Conservation (phyloP, 2,329 filamentous ascomycete species). For the Diatrype stigma region DNA sequence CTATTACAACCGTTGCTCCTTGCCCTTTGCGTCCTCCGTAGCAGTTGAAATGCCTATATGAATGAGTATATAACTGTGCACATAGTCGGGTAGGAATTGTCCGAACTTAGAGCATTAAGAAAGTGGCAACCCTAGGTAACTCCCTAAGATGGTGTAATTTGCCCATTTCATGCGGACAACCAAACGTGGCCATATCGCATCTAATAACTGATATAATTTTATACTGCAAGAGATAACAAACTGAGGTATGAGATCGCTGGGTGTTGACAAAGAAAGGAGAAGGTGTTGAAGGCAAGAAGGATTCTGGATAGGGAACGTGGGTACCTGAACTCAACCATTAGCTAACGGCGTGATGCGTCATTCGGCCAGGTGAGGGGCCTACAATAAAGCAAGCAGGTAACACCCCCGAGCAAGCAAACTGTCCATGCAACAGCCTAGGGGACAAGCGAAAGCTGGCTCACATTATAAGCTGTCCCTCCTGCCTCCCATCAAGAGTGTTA, state of each 20-base stretch:
- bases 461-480: too few relatives aligned
- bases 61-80: too few relatives aligned
- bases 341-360: background rate
- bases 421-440: background rate
- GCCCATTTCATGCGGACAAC: conserved; percentile 14
- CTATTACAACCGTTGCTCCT: too few relatives aligned
- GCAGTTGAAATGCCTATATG: too few relatives aligned
- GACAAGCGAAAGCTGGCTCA: background rate
- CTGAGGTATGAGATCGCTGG: too few relatives aligned
- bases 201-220: too few relatives aligned
- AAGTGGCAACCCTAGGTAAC: conserved; percentile 1
- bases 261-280: background rate
- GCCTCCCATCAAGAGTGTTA: too few relatives aligned
- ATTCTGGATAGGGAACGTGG: background rate
- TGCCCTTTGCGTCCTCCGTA: too few relatives aligned
- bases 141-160: conserved; percentile 17
- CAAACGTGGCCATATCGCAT: background rate
- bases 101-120: background rate
- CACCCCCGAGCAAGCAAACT: background rate
- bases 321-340: background rate
- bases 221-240: too few relatives aligned
- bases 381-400: background rate
- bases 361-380: background rate
- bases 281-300: background rate
- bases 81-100: background rate